Conservation (phyloP, 345 rosid genomes). For the Aethionema arabicum region DNA sequence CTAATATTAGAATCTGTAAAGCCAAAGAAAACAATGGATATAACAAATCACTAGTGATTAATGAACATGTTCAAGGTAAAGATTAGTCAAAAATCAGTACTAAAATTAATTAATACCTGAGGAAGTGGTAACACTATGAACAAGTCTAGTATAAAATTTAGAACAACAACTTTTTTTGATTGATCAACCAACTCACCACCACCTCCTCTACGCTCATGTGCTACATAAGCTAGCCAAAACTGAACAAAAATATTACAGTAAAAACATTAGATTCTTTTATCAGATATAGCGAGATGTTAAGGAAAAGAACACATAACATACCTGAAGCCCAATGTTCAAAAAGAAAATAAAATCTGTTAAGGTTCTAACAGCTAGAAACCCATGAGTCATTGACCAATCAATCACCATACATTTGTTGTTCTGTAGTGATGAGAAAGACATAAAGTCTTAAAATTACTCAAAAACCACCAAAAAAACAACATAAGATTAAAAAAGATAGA, state of each 20-base stretch:
- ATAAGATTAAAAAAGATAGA: neutral
- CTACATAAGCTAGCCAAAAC: conserved; percentile 86
- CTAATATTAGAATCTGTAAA: conserved; percentile 56
- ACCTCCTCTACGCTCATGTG: conserved; percentile 80
- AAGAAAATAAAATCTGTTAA: conserved; percentile 64
- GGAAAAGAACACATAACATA: conserved; percentile 26
- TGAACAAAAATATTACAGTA: conserved; percentile 31
- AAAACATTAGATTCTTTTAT: conserved; percentile 9
- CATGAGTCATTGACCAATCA: conserved; percentile 44
- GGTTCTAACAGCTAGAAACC: conserved; percentile 53
- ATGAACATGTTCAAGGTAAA: conserved; percentile 11
- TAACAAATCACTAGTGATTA: neutral
- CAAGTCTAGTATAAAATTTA: conserved; percentile 56
- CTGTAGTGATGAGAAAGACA: conserved; percentile 33
- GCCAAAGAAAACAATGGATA: neutral
- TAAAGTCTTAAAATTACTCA: neutral
- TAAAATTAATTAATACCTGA: conserved; percentile 55
- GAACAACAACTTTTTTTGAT: conserved; percentile 60
- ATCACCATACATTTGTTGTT: conserved; percentile 51
- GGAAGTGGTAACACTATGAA: conserved; percentile 73
- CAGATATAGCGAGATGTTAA: neutral
- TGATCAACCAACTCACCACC: conserved; percentile 88
- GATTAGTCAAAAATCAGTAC: neutral
- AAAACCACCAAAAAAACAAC: too few relatives aligned
- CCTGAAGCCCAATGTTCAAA: conserved; percentile 82